phyloP scores from a whole-genome alignment of 2,329 filamentous ascomycete genomes.

The Apiospora kogelbergensis region DNA sequence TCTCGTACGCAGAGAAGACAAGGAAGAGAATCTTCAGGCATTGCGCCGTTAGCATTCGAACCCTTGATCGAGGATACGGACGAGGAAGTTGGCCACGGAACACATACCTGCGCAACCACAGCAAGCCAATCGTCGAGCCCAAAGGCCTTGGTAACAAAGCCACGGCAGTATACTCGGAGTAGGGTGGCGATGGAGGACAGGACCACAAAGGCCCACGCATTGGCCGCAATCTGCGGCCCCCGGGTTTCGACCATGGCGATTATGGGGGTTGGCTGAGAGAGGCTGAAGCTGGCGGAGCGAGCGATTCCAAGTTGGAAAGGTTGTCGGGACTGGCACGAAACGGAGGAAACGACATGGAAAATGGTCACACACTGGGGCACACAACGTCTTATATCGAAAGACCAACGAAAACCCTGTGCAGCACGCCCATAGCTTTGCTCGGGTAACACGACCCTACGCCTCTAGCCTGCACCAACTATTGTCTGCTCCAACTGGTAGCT shows the following conservation, averaged over 20 bases:
- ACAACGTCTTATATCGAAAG: not conserved
- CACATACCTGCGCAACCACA: conserved; percentile 29
- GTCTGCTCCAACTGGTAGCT: not conserved
- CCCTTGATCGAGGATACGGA: not conserved
- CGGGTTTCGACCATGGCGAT: conserved; percentile 16
- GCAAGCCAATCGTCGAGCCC: conserved; percentile 35
- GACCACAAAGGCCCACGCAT: conserved; percentile 33
- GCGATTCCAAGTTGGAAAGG: not conserved
- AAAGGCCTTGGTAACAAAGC: conserved; percentile 32
- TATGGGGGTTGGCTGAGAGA: not conserved
- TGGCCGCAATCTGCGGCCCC: conserved; percentile 25
- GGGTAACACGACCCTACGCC: not conserved
- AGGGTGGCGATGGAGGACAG: conserved; percentile 31
- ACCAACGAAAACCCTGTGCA: not conserved
- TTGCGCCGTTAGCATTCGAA: not conserved
- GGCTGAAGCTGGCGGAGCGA: not conserved
- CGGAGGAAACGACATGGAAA: not conserved
- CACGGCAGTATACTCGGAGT: conserved; percentile 33
- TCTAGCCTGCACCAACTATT: not conserved
- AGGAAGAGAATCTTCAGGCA: conserved; percentile 22
- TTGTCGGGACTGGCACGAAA: not conserved
- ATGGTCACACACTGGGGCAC: not conserved
- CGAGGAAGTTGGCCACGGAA: not conserved
- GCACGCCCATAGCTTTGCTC: no score
- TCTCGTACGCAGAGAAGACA: conserved; percentile 27